phyloP scores from a whole-genome alignment of 2,329 filamentous ascomycete genomes.

The Aspergillus fumigatus region DNA sequence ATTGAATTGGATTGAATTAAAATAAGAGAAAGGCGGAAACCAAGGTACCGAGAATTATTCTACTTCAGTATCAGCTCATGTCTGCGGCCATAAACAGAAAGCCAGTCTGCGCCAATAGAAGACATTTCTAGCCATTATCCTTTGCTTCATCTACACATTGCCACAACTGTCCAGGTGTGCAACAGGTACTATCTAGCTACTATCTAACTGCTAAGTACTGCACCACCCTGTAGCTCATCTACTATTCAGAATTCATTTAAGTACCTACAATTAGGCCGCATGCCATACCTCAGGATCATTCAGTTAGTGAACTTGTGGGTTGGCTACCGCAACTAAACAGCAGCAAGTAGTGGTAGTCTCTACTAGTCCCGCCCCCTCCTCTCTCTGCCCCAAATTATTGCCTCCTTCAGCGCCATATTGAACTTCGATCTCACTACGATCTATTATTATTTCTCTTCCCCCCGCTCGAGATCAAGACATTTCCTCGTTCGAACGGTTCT shows the following conservation, averaged over 20 bases:
- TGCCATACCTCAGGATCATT: too few relatives aligned
- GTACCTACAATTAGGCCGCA: too few relatives aligned
- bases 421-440: neutral
- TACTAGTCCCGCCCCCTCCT: conserved; percentile 4
- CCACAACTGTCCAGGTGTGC: conserved; percentile 12
- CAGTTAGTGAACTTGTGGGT: too few relatives aligned
- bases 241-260: neutral
- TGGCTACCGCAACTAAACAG: neutral
- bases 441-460: conserved; percentile 7
- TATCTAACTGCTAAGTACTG: too few relatives aligned
- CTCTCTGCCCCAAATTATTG: conserved; percentile 9
- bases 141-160: conserved; percentile 19
- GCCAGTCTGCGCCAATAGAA: conserved; percentile 14
- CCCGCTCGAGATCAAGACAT: neutral
- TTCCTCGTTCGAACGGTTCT: neutral
- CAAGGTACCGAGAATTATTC: too few relatives aligned
- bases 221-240: neutral
- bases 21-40: too few relatives aligned
- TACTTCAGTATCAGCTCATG: conserved; percentile 9
- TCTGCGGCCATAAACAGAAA: conserved; percentile 24
- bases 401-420: conserved; percentile 2
- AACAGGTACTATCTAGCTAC: too few relatives aligned
- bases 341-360: neutral
- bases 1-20: too few relatives aligned
- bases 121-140: conserved; percentile 1